Evolutionary conservation across 768 basidiomycete species (phyloP), one percentile per base, ranked within the genome.

Genomic region (Cystobasidiopsis lactophilus): DNA sequence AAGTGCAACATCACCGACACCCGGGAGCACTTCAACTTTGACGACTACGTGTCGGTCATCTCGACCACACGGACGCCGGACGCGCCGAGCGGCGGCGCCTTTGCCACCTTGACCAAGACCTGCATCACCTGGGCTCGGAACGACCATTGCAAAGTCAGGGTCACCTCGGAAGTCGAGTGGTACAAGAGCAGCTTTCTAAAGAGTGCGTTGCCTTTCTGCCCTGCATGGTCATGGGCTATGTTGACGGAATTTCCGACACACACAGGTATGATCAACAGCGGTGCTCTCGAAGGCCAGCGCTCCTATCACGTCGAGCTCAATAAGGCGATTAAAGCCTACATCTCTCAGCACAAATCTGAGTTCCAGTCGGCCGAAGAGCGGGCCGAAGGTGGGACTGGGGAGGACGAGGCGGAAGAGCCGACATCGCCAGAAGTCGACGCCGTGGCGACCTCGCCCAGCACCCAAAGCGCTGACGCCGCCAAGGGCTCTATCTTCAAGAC

Each of bases 1-100:
- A 91, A 89, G 65, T 98, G 93, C 69, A 84, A 95, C 68, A 78
- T 96, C 53, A 74, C 75, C 46, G 91, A 98, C 62, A 86, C 93
- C 69, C 76, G 74, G 51, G 70, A 77, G 35, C 71, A 80, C 63
- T 74, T 74, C 58, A 85, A 96, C 62, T 81, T 80, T 60, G 85
- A 95, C 39, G 74, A 85, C 55, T 82, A 80, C 58, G 74, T 88
- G 38, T 71, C 74, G 40, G 85, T 79, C 63, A 58, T 91, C 19
- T 95, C 91, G 21, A 89, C 83, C 14, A 96, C 93, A 26, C 73
- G 75, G 52, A 88, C 85, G 3, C 91, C 89, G 0, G 91, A 96
- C 53, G 89, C 95, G 3, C 93, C 93, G 0, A 84, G 82, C 57
- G 93, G 93, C 1, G 76, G 81, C 2, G 85, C 83, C 39, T 98